A percentile compares a stretch with the other conserved stretches of the same genome.
Conservation (phyloP, 1,284 basidiomycete species). For the Tilletia horrida region DNA sequence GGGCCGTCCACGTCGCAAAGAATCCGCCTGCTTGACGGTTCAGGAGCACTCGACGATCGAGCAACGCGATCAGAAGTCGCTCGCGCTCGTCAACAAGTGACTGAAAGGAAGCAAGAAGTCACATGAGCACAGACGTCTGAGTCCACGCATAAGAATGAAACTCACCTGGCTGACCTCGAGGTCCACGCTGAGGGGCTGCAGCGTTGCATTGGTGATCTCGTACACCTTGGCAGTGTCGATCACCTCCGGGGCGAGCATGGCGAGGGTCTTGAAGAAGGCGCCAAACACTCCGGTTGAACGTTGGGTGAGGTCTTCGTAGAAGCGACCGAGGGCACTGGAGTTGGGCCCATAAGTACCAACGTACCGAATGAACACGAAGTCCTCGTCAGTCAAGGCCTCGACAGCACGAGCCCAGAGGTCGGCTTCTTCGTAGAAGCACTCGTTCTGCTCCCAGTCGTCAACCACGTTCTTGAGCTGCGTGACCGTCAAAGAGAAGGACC, state of each 20-base stretch:
- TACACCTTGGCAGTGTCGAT: neutral
- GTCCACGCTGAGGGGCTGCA: neutral
- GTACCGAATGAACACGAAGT: neutral
- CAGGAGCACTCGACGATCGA: neutral
- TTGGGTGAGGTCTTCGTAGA: neutral
- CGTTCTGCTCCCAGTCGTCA: neutral
- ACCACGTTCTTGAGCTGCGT: neutral
- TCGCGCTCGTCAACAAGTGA: neutral
- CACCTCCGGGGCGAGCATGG: neutral
- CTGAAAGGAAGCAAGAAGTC: neutral
- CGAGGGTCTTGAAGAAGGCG: neutral
- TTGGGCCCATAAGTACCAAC: neutral
- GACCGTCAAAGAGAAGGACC: neutral
- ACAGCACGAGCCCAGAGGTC: neutral
- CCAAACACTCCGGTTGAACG: neutral
- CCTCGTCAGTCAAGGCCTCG: neutral
- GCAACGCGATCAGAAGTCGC: neutral
- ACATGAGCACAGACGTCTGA: neutral
- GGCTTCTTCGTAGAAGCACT: neutral
- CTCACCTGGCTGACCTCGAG: neutral
- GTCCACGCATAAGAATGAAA: neutral
- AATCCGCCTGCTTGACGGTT: neutral
- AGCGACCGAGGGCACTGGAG: neutral
- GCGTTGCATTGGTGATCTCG: neutral
- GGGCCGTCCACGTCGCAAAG: neutral